Base-by-base conservation (phyloP, 2,329 filamentous ascomycete species). In the Amesomyces nigricolor region DNA sequence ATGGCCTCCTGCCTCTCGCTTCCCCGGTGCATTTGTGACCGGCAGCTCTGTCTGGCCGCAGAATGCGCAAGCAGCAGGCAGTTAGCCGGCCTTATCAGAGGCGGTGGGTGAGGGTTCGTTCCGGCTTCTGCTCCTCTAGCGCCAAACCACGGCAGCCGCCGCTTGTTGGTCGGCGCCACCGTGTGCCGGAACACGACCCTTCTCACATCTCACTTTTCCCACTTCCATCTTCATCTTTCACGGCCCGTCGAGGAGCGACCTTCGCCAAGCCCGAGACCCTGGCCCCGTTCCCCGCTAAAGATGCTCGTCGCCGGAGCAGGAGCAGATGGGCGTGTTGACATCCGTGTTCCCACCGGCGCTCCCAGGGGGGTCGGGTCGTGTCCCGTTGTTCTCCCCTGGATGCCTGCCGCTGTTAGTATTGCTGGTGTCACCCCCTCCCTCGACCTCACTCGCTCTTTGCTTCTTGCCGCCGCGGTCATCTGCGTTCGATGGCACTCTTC, bases 331-430 rank as follows among this genome's bases (percentile, higher is more conserved):
- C 32, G 11, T 35, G 32, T 26, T 26, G 32, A 35, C 7, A 13
- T 9, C 32, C 4, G 9, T 7, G 11, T 13, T 13, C 8, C 11
- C 32, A 7, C 32, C 32, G 32, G 32, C 11, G 8, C 32, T 35
- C 32, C 32, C 32, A 9, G 8, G 32, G 7, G 11, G 4, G 7
- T 35, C 22, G 32, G 32, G 9, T 35, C 32, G 32, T 9, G 32
- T 9, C 8, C 32, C 32, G 9, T 13, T 35, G 32, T 13, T 13
- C 11, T 9, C 32, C 11, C 32, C 9, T 45, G 54, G 39, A 39
- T 56, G 30, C 32, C 49, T 53, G 46, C 54, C 8, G 50, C 46
- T 11, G 37, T 46, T 57, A 53, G 39, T 26, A 11, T 49, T 26
- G 14, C 42, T 26, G 26, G 54, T 57, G 54, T 50, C 14, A 56